phyloP scores from a whole-genome alignment of 345 rosid species.

The Sisymbrium altissimum region DNA sequence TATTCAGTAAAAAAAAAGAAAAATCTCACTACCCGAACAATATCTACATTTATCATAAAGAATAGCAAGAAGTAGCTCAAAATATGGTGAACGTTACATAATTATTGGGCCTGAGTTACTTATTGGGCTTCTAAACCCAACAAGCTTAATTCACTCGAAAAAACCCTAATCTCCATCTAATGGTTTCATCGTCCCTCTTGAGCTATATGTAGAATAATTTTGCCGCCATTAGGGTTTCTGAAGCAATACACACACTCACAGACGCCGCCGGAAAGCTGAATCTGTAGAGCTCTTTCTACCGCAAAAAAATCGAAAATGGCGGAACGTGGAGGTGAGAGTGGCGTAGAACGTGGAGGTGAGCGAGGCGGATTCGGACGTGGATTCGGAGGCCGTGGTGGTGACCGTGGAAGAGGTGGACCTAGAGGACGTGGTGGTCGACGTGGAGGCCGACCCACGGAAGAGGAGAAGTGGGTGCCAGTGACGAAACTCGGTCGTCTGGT shows the following conservation, averaged over 20 bases:
- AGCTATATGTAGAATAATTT: neutral
- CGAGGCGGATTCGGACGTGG: conserved; percentile 18
- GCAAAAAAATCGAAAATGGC: neutral
- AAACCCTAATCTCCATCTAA: neutral
- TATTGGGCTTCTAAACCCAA: conserved; percentile 6
- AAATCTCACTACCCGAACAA: neutral
- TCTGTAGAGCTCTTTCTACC: neutral
- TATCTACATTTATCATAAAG: neutral
- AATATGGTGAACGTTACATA: neutral
- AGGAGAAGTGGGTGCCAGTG: conserved; percentile 24
- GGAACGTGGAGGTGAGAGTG: conserved; percentile 11
- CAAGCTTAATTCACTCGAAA: neutral
- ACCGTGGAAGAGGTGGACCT: conserved; percentile 26
- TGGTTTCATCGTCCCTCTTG: neutral
- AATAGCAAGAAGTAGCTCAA: neutral
- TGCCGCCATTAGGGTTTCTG: neutral
- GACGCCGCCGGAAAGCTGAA: neutral
- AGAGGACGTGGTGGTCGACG: conserved; percentile 35
- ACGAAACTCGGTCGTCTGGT: conserved; percentile 30
- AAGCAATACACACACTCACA: neutral
- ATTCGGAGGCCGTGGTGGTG: conserved; percentile 22
- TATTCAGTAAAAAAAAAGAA: neutral
- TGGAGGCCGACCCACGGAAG: conserved; percentile 26
- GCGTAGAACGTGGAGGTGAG: neutral
- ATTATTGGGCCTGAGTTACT: neutral